Conservation (phyloP, 2,329 filamentous ascomycete species). For the Juglanconis sp. region DNA sequence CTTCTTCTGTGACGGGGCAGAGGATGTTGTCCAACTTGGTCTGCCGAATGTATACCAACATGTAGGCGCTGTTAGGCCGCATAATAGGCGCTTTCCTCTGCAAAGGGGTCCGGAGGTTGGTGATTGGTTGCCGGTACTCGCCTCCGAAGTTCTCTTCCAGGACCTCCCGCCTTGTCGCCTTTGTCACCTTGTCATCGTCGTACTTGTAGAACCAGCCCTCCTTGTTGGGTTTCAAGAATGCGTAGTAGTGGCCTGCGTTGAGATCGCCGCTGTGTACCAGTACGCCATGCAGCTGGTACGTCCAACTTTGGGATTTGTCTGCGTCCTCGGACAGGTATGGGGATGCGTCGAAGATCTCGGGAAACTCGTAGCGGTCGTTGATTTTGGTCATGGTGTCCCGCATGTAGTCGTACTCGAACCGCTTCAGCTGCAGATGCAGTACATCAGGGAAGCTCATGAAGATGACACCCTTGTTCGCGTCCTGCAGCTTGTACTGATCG, state of each 20-base stretch:
- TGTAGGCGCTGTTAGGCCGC: conserved; percentile 84
- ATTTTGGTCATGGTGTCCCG: conserved; percentile 99
- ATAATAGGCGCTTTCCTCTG: conserved; percentile 58
- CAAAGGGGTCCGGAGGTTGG: conserved; percentile 42
- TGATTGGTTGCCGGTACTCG: conserved; percentile 61
- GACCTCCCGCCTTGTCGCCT: conserved; percentile 84
- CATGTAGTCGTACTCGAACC: conserved; percentile 96
- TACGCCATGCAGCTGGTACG: conserved; percentile 91
- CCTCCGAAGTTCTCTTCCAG: conserved; percentile 96
- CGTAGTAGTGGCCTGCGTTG: conserved; percentile 97
- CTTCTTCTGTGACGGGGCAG: conserved; percentile 68
- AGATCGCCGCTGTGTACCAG: conserved; percentile 95
- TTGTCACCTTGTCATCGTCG: conserved; percentile 96
- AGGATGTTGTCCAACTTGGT: conserved; percentile 80
- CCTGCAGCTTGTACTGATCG: conserved; percentile 86
- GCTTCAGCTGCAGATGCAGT: conserved; percentile 89
- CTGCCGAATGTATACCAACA: conserved; percentile 96
- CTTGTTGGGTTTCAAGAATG: conserved; percentile 89
- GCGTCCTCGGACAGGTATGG: conserved; percentile 85
- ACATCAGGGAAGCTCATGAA: conserved; percentile 95
- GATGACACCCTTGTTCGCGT: conserved; percentile 96
- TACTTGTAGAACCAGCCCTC: conserved; percentile 96
- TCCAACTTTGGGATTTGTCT: conserved; percentile 83
- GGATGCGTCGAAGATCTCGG: conserved; percentile 76
- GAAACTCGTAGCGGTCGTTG: conserved; percentile 88